These are phyloP conservation scores for Skeletonema costatum DNA, from an alignment of 108 stramenopile species.

Conservation along the genomic window DNA sequence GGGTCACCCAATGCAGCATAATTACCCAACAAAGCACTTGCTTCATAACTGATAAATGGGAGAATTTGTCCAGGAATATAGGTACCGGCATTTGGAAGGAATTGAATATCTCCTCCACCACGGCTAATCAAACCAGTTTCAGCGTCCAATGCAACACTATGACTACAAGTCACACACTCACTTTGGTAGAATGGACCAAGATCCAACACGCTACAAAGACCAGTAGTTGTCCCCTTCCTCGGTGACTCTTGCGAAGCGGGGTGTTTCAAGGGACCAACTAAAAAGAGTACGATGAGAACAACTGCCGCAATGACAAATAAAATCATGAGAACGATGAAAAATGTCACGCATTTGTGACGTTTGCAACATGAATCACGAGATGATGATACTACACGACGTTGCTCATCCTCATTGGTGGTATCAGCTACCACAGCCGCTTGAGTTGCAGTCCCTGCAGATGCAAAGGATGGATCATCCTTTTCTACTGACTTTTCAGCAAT, in stretches of 20 bases:
- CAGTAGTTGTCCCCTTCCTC: neutral
- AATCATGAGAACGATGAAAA: neutral
- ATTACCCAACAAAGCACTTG: neutral
- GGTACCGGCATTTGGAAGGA: neutral
- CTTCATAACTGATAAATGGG: neutral
- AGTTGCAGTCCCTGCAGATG: neutral
- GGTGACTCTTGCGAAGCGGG: neutral
- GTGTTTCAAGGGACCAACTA: neutral
- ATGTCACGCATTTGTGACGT: neutral
- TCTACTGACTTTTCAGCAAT: neutral
- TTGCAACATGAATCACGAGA: neutral
- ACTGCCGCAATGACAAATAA: neutral
- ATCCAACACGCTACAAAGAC: neutral
- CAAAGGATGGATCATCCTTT: neutral
- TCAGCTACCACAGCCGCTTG: neutral
- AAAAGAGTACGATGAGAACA: neutral
- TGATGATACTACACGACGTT: neutral
- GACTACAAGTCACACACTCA: neutral
- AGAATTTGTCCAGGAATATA: neutral
- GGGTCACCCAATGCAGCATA: neutral
- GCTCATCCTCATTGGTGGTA: neutral
- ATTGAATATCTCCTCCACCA: neutral
- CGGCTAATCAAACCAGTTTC: neutral
- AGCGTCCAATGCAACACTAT: neutral
- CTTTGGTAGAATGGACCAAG: neutral